Percentiles rank a stretch among this genome's conserved stretches.
phyloP scores from a whole-genome alignment of 345 rosid genomes.

The Eucalyptus cloeziana region DNA sequence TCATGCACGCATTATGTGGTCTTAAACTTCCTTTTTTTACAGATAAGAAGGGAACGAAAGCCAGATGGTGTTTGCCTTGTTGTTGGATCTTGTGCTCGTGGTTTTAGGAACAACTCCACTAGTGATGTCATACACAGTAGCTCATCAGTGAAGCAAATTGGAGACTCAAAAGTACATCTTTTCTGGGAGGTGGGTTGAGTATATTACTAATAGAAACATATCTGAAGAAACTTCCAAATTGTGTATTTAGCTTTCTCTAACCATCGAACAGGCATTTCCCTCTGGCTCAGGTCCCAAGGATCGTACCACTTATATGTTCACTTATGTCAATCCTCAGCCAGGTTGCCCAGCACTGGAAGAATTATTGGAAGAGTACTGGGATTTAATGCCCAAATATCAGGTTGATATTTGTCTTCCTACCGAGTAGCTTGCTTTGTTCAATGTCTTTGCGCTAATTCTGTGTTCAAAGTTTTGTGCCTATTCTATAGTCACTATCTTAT shows the following conservation, averaged over 20 bases:
- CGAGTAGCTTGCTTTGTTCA: not conserved
- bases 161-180: conserved; percentile 57
- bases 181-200: conserved; percentile 80
- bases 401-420: conserved; percentile 9
- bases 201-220: not conserved
- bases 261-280: conserved; percentile 71
- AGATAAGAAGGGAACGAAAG: conserved; percentile 77
- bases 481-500: not conserved
- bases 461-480: not conserved
- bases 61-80: conserved; percentile 98
- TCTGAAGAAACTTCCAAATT: not conserved
- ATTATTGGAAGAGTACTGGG: conserved; percentile 82
- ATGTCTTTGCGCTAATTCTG: not conserved
- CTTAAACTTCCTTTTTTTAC: conserved; percentile 1
- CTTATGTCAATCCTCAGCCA: conserved; percentile 78
- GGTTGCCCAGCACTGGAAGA: conserved; percentile 72
- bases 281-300: conserved; percentile 86
- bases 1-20: not conserved
- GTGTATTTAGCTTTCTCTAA: not conserved
- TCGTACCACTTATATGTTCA: conserved; percentile 97
- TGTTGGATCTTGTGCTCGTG: conserved; percentile 92
- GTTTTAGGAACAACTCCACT: conserved; percentile 56
- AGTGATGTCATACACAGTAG: conserved; percentile 91
- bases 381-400: conserved; percentile 87
- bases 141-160: conserved; percentile 53